phyloP scores from a whole-genome alignment of 345 rosid species.

The Eutrema yunnanense region DNA sequence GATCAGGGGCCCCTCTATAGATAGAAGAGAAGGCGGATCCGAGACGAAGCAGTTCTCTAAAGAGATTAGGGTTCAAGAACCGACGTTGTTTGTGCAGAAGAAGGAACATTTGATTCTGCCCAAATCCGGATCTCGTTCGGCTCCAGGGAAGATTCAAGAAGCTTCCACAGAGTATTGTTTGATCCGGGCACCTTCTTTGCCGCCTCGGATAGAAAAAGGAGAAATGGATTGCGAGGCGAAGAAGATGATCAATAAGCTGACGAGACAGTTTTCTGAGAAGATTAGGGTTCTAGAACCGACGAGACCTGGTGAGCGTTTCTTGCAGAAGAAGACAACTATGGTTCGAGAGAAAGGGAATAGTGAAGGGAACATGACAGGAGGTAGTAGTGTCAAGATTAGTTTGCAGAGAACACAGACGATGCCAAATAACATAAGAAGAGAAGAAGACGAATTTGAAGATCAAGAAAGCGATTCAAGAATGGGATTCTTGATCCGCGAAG shows the following conservation, averaged over 20 bases:
- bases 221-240: slow-evolving; percentile 16
- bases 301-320: slow-evolving; percentile 10
- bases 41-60: slow-evolving; percentile 12
- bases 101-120: slow-evolving; percentile 2
- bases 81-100: slow-evolving; percentile 14
- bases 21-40: slow-evolving; percentile 3
- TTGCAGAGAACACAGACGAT: slow-evolving; percentile 48
- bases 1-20: background rate
- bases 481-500: slow-evolving; percentile 56
- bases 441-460: slow-evolving; percentile 31
- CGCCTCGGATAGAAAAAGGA: slow-evolving; percentile 24
- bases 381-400: slow-evolving; percentile 8
- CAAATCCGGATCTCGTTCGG: slow-evolving; percentile 7
- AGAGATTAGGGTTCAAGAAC: slow-evolving; percentile 20
- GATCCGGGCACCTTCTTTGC: slow-evolving; percentile 34
- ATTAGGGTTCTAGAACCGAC: slow-evolving; percentile 22
- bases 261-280: slow-evolving; percentile 42
- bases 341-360: slow-evolving; percentile 16
- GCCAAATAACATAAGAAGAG: slow-evolving; percentile 31
- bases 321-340: slow-evolving; percentile 7
- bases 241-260: slow-evolving; percentile 30
- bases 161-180: slow-evolving; percentile 15
- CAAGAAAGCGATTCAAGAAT: slow-evolving; percentile 44
- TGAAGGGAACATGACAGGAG: slow-evolving; percentile 4
- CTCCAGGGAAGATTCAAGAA: slow-evolving; percentile 26